These are phyloP conservation scores for Veloporphyrellus conicus DNA, from an alignment of 1,284 basidiomycete genomes.

Conservation along the genomic window DNA sequence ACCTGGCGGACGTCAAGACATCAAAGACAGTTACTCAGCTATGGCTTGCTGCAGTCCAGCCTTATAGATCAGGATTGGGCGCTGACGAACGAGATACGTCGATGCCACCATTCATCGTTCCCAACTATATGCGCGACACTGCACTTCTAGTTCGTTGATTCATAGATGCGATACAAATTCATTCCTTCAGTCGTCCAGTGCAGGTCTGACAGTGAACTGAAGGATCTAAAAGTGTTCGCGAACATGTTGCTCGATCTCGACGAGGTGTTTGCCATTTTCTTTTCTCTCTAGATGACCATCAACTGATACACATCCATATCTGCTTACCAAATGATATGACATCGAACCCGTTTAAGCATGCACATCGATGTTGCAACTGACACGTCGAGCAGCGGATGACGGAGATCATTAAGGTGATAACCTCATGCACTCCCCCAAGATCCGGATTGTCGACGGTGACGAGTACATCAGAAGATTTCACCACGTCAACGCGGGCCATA, in stretches of 20 bases:
- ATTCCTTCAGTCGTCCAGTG: constrained; percentile 24
- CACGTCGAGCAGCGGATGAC: constrained; percentile 29
- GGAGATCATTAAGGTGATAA: constrained; percentile 27
- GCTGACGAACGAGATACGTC: constrained; percentile 20
- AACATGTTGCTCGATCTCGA: constrained; percentile 25
- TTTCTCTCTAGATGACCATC: not conserved
- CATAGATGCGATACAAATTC: constrained; percentile 29
- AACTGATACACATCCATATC: not conserved
- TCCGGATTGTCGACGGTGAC: constrained; percentile 20
- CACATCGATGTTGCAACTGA: constrained; percentile 17
- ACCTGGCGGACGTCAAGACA: constrained; percentile 22
- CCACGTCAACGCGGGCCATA: constrained; percentile 37
- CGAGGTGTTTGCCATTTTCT: constrained; percentile 16
- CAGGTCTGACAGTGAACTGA: constrained; percentile 18
- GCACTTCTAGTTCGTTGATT: too few relatives aligned
- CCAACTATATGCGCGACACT: too few relatives aligned
- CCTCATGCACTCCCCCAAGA: constrained; percentile 33
- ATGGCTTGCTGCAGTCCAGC: constrained; percentile 30
- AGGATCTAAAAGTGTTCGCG: constrained; percentile 21
- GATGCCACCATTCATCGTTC: not conserved
- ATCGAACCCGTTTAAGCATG: constrained; percentile 23
- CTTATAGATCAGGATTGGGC: constrained; percentile 27
- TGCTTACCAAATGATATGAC: too few relatives aligned
- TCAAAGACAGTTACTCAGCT: constrained; percentile 32
- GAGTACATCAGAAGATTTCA: constrained; percentile 11